Base-by-base conservation (phyloP, 768 basidiomycete species). In the Tulasnella sp. region DNA sequence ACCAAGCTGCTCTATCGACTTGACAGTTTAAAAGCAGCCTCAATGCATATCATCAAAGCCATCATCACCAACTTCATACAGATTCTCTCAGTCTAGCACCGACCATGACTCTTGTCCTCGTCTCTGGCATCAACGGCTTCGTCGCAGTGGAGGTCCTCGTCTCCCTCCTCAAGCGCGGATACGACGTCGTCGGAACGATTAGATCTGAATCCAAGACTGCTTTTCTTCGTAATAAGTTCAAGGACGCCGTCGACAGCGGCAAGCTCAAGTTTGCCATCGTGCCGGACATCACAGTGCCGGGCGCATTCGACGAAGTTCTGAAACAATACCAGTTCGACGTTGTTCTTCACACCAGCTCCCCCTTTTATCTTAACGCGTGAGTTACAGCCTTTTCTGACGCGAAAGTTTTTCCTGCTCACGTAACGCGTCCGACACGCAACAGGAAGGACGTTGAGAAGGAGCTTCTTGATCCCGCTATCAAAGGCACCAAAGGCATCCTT, bases 81-180 rank as follows among this genome's bases (percentile, higher is more conserved):
- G n/a, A 54, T 18, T 7, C n/a, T 6, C 24, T n/a, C 24, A 12
- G 2, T n/a, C 54, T 54, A n/a, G 1, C 54, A 8, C 24, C 54
- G 5, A 54, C 54, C 24, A 69, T 69, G 64, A 69, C 64, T 69
- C 34, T 69, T 85, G 84, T 91, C 41, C 89, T 91, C 54, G 90
- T 92, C 69, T 87, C 90, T 0, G 91, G 91, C 24, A 90, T 90
- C 16, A 91, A 89, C 82, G 91, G 91, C 40, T 92, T 87, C 84
- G 87, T 92, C 79, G 91, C 90, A n/a, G 85, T 87, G 11, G 92
- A 92, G 90, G 87, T 93, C 75, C 89, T 90, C 31, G 86, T 87
- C 58, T 83, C 82, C 11, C 87, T 93, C n/a, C 89, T 95, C 18
- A 89, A 92, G 81, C 85, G 87, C 8, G 76, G 76, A 58, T 76